Base-by-base conservation (phyloP, 2,329 filamentous ascomycete genomes). In the Plenodomus biglobosus region DNA sequence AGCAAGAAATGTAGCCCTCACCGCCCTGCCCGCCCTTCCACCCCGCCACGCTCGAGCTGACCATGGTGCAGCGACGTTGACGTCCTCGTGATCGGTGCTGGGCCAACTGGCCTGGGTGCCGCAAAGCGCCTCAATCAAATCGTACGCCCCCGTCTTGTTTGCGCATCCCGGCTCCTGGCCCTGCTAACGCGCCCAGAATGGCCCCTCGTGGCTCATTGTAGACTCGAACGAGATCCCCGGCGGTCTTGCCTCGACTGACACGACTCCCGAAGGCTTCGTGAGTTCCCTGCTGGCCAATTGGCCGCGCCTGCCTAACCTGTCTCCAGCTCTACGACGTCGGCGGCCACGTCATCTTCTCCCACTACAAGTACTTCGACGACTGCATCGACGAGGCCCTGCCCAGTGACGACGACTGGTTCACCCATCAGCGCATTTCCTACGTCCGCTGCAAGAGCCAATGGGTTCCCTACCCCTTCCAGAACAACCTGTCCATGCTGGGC, bases 281-380 rank as follows among this genome's bases (percentile, higher is more conserved):
- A 78, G 91, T 90, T 41, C 5, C 34, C 38, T 35, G 37, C 16
- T 32, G 38, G 21, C 42, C 56, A 52, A 51, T 48, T 47, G 45
- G 17, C 21, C 40, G 27, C 34, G 21, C n/a, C 15, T 7, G 22
- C 27, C 67, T 70, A 48, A 71, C 53, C 15, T 5, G 39, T n/a
- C 44, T 40, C 39, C 53, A 71, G 92, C 85, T 99, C 67, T 99
- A 96, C 83, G 94, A 99, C 78, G 94, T 99, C 66, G 92, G 92
- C 73, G 92, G 92, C 66, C 92, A 96, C 78, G 92, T 96, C 77
- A 96, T 96, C 79, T 96, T 96, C 84, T 96, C 92, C 65, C 92
- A 96, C 84, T 99, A 99, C 87, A 96, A 96, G 80, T 99, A 99
- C 85, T 99, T 99, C 75, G 94, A 99, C 78, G 94, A 99, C 81